phyloP scores from a whole-genome alignment of 2,329 filamentous ascomycete genomes.

The Nothopassalora personata region DNA sequence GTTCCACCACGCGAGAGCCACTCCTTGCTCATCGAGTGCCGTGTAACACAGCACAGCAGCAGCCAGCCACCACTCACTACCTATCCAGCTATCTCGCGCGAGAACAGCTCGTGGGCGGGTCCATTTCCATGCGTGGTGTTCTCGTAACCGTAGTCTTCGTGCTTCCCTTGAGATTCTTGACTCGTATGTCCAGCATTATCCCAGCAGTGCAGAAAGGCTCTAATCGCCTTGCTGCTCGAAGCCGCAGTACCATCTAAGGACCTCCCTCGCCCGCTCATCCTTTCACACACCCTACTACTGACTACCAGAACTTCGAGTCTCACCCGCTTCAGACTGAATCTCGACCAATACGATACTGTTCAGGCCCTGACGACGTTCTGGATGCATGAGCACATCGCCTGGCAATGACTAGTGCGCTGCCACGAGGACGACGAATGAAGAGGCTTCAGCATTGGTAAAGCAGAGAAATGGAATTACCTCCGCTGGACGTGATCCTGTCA shows the following conservation, averaged over 20 bases:
- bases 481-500: constrained; percentile 30
- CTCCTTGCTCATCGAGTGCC: constrained; percentile 2
- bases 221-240: not conserved
- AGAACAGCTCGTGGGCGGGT: not conserved
- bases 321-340: not conserved
- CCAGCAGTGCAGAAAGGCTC: not conserved
- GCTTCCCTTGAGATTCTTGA: not conserved
- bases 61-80: not conserved
- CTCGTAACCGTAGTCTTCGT: not conserved
- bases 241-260: not conserved
- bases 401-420: constrained; percentile 1
- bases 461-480: constrained; percentile 24
- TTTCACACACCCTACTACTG: not conserved
- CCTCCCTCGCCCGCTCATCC: not conserved
- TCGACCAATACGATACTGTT: not conserved
- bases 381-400: not conserved
- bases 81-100: not conserved
- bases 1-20: not conserved
- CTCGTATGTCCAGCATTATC: constrained; percentile 4
- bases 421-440: not conserved
- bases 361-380: not conserved
- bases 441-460: not conserved
- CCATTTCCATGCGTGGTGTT: not conserved
- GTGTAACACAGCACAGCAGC: constrained; percentile 3
- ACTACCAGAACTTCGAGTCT: not conserved